phyloP scores from a whole-genome alignment of 2,329 filamentous ascomycete genomes.

The Delphinella strobiligena region DNA sequence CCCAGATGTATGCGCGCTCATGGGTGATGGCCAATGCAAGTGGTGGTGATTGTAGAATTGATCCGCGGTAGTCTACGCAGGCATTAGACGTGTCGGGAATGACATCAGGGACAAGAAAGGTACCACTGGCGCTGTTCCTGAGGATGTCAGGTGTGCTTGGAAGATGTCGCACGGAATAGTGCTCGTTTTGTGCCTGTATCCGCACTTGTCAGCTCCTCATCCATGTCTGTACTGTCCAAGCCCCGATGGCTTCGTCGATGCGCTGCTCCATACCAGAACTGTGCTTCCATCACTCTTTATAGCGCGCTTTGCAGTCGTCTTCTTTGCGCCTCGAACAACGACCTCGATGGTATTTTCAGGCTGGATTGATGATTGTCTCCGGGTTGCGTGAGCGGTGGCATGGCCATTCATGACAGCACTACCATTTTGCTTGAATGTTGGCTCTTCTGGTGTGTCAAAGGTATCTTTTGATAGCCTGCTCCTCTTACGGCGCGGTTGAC shows the following conservation, averaged over 20 bases:
- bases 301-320: constrained; percentile 10
- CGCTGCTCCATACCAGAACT: constrained; percentile 4
- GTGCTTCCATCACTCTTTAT: constrained; percentile 7
- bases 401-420: constrained; percentile 13
- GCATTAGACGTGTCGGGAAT: neutral
- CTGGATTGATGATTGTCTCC: constrained; percentile 6
- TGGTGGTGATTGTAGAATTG: constrained; percentile 45
- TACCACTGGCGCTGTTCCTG: constrained; percentile 10
- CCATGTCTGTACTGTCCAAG: too few species aligned
- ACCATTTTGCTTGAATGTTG: constrained; percentile 11
- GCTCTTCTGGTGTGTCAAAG: constrained; percentile 18
- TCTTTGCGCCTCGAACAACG: constrained; percentile 16
- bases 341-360: constrained; percentile 11
- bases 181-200: constrained; percentile 64
- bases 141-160: constrained; percentile 53
- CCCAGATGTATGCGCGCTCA: constrained; percentile 79
- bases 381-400: constrained; percentile 2
- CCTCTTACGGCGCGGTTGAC: constrained; percentile 29
- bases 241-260: neutral
- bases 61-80: constrained; percentile 24
- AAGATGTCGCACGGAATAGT: constrained; percentile 75
- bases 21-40: constrained; percentile 73
- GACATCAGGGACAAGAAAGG: neutral
- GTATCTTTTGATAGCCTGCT: constrained; percentile 34
- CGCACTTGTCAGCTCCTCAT: too few species aligned